Base-by-base conservation (phyloP, 2,329 filamentous ascomycete genomes). In the Xylaria sp. region DNA sequence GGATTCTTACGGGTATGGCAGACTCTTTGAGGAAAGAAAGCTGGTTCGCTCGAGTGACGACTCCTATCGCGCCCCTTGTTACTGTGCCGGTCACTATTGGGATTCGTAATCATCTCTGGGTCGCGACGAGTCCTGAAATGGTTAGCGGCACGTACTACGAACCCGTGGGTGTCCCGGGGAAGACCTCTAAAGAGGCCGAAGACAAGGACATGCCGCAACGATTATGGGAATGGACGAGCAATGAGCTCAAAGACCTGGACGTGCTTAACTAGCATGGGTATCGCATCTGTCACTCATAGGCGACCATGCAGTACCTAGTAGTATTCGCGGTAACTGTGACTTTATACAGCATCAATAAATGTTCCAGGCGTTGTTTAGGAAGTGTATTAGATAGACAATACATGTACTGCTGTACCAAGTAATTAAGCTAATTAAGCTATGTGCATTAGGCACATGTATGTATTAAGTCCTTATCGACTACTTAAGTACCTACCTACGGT, bases 141-240 rank as follows among this genome's bases (percentile, higher is more conserved):
- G 47, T 59, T 21, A 53, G 61, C 6, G 69, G 69, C 36, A 59
- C 58, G 5, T 72, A 65, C 19, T 69, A 71, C 51, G 48, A 68
- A 27, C 67, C 62, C 30, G 62, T 64, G 14, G 68, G 58, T 39
- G 39, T 62, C 30, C 30, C 55, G 21, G 47, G 48, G 3, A 50
- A 55, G 32, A 60, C 59, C 27, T 51, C 32, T 1, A 42, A 62
- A 11, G 51, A 68, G 4, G 50, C 61, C 1, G 39, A 51, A 45
- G 61, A 71, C 54, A 30, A 59, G 24, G 56, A 63, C 36, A 61
- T 71, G 27, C 64, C 67, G 7, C 54, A 32, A 42, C 48, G 30
- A n/a, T 56, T 72, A 1, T 71, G 63, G 65, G 63, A 70, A 3
- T 69, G 68, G 63, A 72, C 63, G 9, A 61, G 30, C 27, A 55